Conservation (phyloP, 805 yeast species). For the Ogataea pini region DNA sequence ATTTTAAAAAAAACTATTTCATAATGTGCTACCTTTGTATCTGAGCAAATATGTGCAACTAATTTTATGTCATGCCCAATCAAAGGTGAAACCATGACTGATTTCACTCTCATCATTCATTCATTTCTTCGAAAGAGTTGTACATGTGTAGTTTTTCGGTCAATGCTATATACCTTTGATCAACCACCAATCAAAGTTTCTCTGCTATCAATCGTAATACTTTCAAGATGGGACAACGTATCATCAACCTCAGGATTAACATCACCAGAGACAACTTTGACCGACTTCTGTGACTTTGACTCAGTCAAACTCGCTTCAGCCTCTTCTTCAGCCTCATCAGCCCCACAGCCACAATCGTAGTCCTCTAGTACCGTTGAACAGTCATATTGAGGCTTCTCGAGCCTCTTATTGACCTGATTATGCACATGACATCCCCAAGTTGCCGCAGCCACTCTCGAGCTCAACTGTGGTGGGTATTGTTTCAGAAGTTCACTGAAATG, state of each 20-base stretch:
- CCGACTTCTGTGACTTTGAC: slow-evolving; percentile 18
- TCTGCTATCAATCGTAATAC: slow-evolving; percentile 47
- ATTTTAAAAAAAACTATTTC: no score
- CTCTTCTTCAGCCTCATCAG: slow-evolving; percentile 58
- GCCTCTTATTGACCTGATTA: slow-evolving; percentile 76
- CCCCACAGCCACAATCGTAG: slow-evolving; percentile 96
- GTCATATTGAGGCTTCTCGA: slow-evolving; percentile 74
- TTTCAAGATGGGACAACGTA: slow-evolving; percentile 41
- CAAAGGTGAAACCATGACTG: no score
- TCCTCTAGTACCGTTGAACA: slow-evolving; percentile 84
- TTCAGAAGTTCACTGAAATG: slow-evolving; percentile 74
- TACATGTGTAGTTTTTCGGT: no score
- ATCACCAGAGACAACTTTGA: neutral
- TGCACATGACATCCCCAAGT: slow-evolving; percentile 96
- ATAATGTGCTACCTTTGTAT: no score
- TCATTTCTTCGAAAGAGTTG: no score
- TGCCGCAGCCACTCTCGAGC: slow-evolving; percentile 77
- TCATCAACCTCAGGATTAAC: slow-evolving; percentile 24
- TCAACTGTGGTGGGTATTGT: slow-evolving; percentile 82
- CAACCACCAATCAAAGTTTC: slow-evolving; percentile 35
- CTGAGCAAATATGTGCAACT: no score
- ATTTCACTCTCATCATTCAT: no score
- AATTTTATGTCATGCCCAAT: no score
- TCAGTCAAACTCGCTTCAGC: slow-evolving; percentile 27
- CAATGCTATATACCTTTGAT: no score